Percentiles rank a stretch among this genome's conserved stretches.
These are phyloP conservation scores for Mucor racemosus DNA, from an alignment of 371 early-diverging fungal species.

Conservation along the genomic window DNA sequence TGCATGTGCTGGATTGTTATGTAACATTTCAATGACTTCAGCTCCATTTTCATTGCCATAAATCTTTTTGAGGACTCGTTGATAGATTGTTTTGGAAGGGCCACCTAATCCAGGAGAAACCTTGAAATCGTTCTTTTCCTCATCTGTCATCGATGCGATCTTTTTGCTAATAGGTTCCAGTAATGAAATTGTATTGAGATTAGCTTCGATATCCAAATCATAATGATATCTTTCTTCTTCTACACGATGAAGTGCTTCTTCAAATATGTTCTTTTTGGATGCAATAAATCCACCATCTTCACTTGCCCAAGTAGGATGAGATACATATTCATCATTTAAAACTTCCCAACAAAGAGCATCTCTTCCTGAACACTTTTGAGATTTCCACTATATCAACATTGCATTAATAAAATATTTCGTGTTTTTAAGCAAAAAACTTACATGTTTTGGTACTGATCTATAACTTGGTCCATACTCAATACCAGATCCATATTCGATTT, in stretches of 20 bases:
- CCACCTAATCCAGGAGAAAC: slow-evolving; percentile 84
- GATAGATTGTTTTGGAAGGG: slow-evolving; percentile 81
- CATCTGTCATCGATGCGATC: slow-evolving; percentile 75
- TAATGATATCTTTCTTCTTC: slow-evolving; percentile 89
- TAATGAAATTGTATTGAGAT: slow-evolving; percentile 84
- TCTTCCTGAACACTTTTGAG: slow-evolving; percentile 79
- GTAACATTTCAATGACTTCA: slow-evolving; percentile 92
- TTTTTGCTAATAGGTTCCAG: slow-evolving; percentile 83
- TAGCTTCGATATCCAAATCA: slow-evolving; percentile 95
- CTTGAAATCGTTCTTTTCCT: slow-evolving; percentile 74
- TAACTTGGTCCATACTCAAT: slow-evolving; percentile 37
- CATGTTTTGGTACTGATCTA: slow-evolving; percentile 66
- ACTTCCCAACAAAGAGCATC: slow-evolving; percentile 91
- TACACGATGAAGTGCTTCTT: slow-evolving; percentile 93
- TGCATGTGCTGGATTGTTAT: slow-evolving; percentile 88
- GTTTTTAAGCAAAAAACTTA: slow-evolving; percentile 35
- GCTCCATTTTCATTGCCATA: slow-evolving; percentile 84
- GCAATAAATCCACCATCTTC: slow-evolving; percentile 94
- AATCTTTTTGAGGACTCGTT: slow-evolving; percentile 85
- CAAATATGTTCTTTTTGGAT: slow-evolving; percentile 91
- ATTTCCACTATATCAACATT: slow-evolving; percentile 41
- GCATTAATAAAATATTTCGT: not conserved
- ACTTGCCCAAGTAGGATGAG: slow-evolving; percentile 93
- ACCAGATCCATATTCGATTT: slow-evolving; percentile 11
- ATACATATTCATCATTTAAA: slow-evolving; percentile 93